Base-by-base conservation (phyloP, 164 flowering plant genomes). In the Aristolochia californica region DNA sequence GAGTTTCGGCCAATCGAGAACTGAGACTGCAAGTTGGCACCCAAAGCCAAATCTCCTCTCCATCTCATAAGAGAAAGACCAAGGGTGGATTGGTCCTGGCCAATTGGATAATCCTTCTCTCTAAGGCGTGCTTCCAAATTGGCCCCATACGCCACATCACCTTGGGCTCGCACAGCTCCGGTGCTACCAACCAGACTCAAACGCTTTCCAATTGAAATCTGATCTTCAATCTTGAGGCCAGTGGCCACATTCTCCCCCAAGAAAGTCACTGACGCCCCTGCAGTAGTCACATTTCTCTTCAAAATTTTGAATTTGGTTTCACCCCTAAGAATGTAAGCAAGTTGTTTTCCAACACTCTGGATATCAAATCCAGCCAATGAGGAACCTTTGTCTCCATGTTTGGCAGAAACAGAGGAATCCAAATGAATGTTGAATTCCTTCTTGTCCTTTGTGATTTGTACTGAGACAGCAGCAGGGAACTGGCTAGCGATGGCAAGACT, bases 381-480 rank as follows among this genome's bases (percentile, higher is more conserved):
- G 4, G 98, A 91, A 26, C 77, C 84, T 43, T 68, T 79, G 55
- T 83, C 93, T 11, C 91, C 91, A 60, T 82, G 83, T 70, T 85
- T 88, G 49, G 89, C 82, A 1, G 91, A 65, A 51, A 85, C 70
- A 0, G 95, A 81, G 38, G 98, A 88, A 62, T 91, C 97, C 66
- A 91, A 68, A 63, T 85, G 91, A 70, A 91, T 66, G 66, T 72
- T 91, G 77, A 93, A 93, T 56, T 89, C 98, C 62, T 83, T 83
- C 79, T 93, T 93, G 53, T 87, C 98, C 74, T 93, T 93, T 0
- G 95, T 84, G 52, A 93, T 64, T 65, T 93, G 98, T 48, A 81
- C 72, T 13, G 84, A 63, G 48, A 82, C 63, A 43, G 78, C 76
- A 25, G 80, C 80, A 5, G 98, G 95, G 60, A 81, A 87, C 24